Evolutionary conservation across 495 filamentous ascomycete genomes (phyloP), one percentile per base, ranked within the genome.

Genomic region (Bacidia gigantensis): DNA sequence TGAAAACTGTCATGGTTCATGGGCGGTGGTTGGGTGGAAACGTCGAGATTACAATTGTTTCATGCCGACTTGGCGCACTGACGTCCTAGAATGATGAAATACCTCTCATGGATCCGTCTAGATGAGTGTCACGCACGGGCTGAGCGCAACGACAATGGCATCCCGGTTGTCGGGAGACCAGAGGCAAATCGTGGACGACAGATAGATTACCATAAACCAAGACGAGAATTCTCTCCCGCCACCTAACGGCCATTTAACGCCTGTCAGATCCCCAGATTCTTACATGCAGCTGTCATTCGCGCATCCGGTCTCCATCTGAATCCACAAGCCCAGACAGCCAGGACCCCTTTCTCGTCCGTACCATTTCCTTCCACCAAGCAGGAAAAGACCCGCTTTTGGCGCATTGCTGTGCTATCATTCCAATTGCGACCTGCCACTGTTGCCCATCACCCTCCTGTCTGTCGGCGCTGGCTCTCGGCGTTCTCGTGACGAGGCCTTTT

Each of bases 141-240:
- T 50, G 47, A n/a, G 38, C 10, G 47, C 47, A 50, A 50, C 47
- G 47, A 50, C 47, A 50, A 50, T 50, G 2, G 11, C 24, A n/a
- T 5, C n/a, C 3, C 5, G 20, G 23, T 50, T 25, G 24, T 35
- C 29, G 29, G 29, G 17, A 20, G 25, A 12, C 17, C 26, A n/a
- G 38, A 26, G 23, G 47, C 17, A 25, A 23, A 11, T 20, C 18
- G 14, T 2, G 22, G 43, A 46, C 14, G 29, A 14, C 7, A 5
- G 29, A 14, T 7, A 7, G 5, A 14, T 35, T 35, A 14, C 29
- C 29, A 35, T 35, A 14, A 35, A 35, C 29, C 14, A 35, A 14
- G 14, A 35, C 29, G 29, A 35, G 29, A 35, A 35, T 35, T 14
- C 5, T 35, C 29, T 7, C 7, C 29, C 29, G 29, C 29, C 29